phyloP scores from a whole-genome alignment of 179 eudicot genomes.

The Heliamphora pulchella region DNA sequence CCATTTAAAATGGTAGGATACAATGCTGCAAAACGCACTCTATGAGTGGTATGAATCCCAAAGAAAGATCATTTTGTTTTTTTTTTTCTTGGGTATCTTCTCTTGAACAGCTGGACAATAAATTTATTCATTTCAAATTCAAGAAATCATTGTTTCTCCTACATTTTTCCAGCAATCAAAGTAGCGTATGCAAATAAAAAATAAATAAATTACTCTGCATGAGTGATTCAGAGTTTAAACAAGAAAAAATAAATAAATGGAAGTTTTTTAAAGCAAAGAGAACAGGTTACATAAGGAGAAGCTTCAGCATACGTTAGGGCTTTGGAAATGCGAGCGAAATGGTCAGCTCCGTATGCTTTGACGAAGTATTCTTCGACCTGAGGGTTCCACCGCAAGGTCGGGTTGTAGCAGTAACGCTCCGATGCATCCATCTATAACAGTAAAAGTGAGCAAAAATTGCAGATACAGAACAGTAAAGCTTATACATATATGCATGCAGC shows the following conservation, averaged over 20 bases:
- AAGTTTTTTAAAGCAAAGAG: background rate
- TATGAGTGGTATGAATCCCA: too few relatives aligned
- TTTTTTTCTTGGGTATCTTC: background rate
- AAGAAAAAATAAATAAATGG: background rate
- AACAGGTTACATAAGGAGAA: background rate
- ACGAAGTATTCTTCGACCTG: slow-evolving; percentile 69
- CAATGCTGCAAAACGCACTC: too few relatives aligned
- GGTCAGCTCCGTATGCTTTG: slow-evolving; percentile 75
- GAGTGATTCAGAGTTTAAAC: background rate
- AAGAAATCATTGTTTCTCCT: background rate
- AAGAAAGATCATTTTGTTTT: too few relatives aligned
- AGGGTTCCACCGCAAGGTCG: slow-evolving; percentile 67
- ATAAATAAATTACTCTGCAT: too few relatives aligned
- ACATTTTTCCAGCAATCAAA: background rate
- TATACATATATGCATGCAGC: too few relatives aligned
- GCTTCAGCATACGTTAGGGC: slow-evolving; percentile 39
- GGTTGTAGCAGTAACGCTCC: slow-evolving; percentile 64
- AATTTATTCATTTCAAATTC: background rate
- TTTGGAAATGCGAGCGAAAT: slow-evolving; percentile 63
- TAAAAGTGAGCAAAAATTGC: background rate
- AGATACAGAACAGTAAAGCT: background rate
- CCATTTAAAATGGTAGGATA: too few relatives aligned
- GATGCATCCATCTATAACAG: slow-evolving; percentile 38
- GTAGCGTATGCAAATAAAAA: too few relatives aligned
- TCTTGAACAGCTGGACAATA: background rate